Base-by-base conservation (phyloP, 441 rosid species). In the Erysimum cheiri region DNA sequence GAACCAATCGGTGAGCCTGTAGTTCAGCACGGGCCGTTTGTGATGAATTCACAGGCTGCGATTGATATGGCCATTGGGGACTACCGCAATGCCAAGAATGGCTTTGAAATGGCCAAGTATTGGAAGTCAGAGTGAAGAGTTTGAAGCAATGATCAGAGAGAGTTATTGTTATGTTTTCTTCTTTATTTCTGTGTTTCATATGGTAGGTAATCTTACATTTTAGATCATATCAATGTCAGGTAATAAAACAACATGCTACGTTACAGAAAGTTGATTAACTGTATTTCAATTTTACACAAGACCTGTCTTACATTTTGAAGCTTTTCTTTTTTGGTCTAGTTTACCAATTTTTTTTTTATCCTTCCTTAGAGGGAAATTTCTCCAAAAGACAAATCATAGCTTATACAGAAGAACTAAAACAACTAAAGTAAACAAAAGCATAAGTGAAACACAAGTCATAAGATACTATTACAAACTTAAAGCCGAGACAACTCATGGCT, bases 1-100 rank as follows among this genome's bases (percentile, higher is more conserved):
- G 84, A 89, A 79, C 95, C 95, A 1, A 72, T 91, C 26, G 77
- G 88, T 17, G 95, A 93, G 72, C 87, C 90, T 19, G 87, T 91
- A 60, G 92, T 84, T 73, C 95, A 89, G 54, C 78, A 84, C 50
- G 96, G 97, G 0, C 96, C 98, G 0, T 91, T 94, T 77, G 97
- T 94, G 82, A 94, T 94, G 98, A 91, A 91, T 83, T 78, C 95
- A 22, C 85, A 83, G 39, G 89, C 82, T 48, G 89, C 91, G 70
- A 93, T 89, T 60, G 90, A 89, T 59, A 85, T 87, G 53, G 71
- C 97, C 28, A 84, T 91, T 14, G 83, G 71, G 36, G 97, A 91
- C 74, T 91, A 87, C 69, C 85, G 84, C 35, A 72, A 75, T 4
- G 54, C 77, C 53, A 80, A 76, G 76, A 93, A 93, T 73, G 97